Evolutionary conservation across 2,329 filamentous ascomycete genomes (phyloP), one percentile per base, ranked within the genome.

Genomic region (Acephala macrosclerotiorum): DNA sequence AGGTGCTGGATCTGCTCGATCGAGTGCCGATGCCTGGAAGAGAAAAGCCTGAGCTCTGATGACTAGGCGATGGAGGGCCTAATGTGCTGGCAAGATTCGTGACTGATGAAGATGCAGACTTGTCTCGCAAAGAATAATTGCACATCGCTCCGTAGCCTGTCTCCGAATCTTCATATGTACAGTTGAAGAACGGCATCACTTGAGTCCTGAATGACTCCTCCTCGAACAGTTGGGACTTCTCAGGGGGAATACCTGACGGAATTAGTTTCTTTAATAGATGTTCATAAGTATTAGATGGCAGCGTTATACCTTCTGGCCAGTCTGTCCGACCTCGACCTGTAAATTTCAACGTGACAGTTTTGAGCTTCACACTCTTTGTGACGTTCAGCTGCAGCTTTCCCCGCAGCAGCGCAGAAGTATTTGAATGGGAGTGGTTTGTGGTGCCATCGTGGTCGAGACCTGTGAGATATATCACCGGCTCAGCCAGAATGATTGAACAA

Each of bases 161-260:
- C 72, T 88, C 85, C 82, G 86, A 87, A 3, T 82, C 82, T 63
- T 87, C 83, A 68, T 88, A 85, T 75, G 85, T 81, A 57, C 91
- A 91, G 74, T 97, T 96, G 83, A 97, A 99, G 76, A 98, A 98
- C 0, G 91, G 95, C 79, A 93, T 89, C 20, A 89, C 95, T 75
- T 97, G 94, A 47, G 92, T 95, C 79, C 96, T 90, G 66, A 98
- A 84, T 3, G 89, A 92, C 71, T 96, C 91, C 68, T 93, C 91
- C 75, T 98, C 94, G 73, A 88, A 91, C 61, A 93, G 89, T 47
- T 97, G 92, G 0, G 90, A 85, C 78, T 97, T 97, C 64, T 90
- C 85, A 0, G 94, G 94, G 2, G 96, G 95, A 35, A 98, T 96
- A 59, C 94, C 88, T 89, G 68, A 57, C 36, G 4, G 20, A 47